Evolutionary conservation across 1,284 basidiomycete genomes (phyloP), one percentile per base, ranked within the genome.

Genomic region (Pseudozyma pruni): DNA sequence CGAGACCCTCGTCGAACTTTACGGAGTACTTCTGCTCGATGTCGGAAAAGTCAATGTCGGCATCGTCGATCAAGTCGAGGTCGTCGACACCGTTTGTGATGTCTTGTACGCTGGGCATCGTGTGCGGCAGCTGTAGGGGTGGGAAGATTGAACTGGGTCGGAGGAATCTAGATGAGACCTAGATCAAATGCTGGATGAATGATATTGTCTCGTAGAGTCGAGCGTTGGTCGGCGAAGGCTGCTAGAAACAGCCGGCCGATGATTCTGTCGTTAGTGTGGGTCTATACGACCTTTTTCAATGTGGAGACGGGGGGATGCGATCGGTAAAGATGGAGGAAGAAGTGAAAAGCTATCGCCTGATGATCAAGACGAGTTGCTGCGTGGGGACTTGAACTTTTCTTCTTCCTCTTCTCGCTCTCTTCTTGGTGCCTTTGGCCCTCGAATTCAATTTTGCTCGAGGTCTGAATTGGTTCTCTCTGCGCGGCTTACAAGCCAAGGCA

Each of bases 1-100:
- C 84, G 40, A 85, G 80, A 20, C 81, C 80, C 49, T 83, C 81
- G 53, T 77, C 80, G 44, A 82, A 80, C 45, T 80, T 72, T 64
- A 81, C 73, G 27, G 77, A 72, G 58, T 79, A 95, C 92, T 92
- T 92, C 84, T 87, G 88, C 82, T 98, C 94, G 75, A 98, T 96
- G 82, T 98, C 94, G 53, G 90, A 88, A 83, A 90, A 98, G 83
- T 98, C 92, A 74, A 96, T 92, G 57, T 89, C 90, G 55, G 91
- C 89, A 56, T 76, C 72, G 49, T 74, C 61, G 48, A 66, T 48
- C 27, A 75, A 54, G 39, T 60, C 51, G 50, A 70, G 52, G n/a
- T 69, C 52, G 44, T 74, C 48, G 57, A 66, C 64, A 44, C 74
- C 72, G 54, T 76, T 76, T 46, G 72, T 69, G 63, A 76, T 71